These are phyloP conservation scores for Lonicera japonica DNA, from an alignment of 129 eudicot species.

Conservation along the genomic window DNA sequence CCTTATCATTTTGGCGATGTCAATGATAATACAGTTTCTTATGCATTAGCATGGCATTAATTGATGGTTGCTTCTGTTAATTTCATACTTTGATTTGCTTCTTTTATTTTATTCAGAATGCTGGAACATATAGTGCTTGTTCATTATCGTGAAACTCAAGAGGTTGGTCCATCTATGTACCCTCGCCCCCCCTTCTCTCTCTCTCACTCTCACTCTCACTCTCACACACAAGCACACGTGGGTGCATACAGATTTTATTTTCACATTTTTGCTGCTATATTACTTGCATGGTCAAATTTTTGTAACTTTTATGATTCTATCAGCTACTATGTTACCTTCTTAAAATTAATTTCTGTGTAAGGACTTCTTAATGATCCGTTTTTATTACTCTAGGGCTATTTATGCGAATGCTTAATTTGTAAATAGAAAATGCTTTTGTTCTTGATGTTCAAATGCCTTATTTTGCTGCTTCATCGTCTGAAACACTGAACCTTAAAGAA, in stretches of 20 bases:
- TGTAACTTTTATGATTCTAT: neutral
- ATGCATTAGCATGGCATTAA: neutral
- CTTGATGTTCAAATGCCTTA: neutral
- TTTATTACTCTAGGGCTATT: neutral
- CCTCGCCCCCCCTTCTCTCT: neutral
- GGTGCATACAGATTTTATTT: no score
- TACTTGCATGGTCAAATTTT: no score
- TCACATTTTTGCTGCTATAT: no score
- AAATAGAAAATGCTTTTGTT: neutral
- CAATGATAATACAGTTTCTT: neutral
- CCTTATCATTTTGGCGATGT: neutral
- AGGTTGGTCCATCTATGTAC: constrained; percentile 40
- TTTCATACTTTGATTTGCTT: neutral
- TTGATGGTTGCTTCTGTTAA: neutral
- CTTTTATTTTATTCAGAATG: constrained; percentile 47
- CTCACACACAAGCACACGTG: neutral
- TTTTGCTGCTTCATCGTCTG: neutral
- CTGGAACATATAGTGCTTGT: constrained; percentile 93
- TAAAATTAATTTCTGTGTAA: neutral
- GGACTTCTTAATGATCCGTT: neutral
- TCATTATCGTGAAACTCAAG: constrained; percentile 96
- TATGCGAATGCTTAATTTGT: neutral
- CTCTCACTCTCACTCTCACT: neutral
- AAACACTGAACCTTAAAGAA: no score
- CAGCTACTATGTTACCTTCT: neutral